These are phyloP conservation scores for Yarrowia sp. DNA, from an alignment of 805 yeast species.

Conservation along the genomic window DNA sequence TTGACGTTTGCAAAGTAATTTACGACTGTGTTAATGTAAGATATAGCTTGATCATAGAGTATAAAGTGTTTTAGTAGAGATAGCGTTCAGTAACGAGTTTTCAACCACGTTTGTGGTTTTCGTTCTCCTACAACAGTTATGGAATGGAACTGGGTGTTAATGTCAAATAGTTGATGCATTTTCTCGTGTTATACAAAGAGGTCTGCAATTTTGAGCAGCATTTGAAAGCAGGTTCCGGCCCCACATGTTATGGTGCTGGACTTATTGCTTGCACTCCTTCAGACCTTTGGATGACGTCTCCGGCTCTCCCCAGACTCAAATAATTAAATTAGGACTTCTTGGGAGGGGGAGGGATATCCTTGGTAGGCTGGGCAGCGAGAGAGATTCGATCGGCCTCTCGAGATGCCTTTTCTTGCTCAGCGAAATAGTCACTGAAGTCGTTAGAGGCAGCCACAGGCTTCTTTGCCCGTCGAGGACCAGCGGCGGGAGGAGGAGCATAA, in stretches of 20 bases:
- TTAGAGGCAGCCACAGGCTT: conserved; percentile 26
- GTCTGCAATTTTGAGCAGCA: neutral
- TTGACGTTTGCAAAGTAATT: conserved; percentile 15
- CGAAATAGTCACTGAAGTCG: conserved; percentile 32
- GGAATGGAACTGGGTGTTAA: too few relatives aligned
- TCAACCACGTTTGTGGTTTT: too few relatives aligned
- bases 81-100: too few relatives aligned
- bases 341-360: conserved; percentile 35
- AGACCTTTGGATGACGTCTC: too few relatives aligned
- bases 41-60: too few relatives aligned
- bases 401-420: conserved; percentile 33
- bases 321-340: conserved; percentile 1
- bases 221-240: neutral
- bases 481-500: conserved; percentile 1
- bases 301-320: too few relatives aligned
- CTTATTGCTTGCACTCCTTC: too few relatives aligned
- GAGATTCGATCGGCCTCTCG: conserved; percentile 31
- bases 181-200: neutral
- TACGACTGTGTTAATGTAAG: too few relatives aligned
- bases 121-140: too few relatives aligned
- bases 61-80: too few relatives aligned
- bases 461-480: neutral
- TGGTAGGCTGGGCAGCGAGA: conserved; percentile 9
- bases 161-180: too few relatives aligned
- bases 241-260: neutral